These are phyloP conservation scores for Sporothrix curviconia DNA, from an alignment of 2,329 filamentous ascomycete species.

Conservation along the genomic window DNA sequence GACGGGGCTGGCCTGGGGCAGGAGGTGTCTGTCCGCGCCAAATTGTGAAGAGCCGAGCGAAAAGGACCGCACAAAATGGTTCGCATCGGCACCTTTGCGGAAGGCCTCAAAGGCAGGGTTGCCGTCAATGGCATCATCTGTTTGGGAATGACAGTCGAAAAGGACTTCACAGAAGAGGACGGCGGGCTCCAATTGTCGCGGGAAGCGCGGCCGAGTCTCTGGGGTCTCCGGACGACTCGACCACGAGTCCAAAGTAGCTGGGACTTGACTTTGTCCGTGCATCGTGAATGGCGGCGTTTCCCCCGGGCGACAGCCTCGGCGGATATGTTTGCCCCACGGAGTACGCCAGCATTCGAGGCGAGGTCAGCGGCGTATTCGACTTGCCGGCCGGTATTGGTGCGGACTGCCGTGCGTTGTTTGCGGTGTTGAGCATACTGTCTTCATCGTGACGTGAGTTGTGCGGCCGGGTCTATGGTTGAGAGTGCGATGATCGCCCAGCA, in stretches of 20 bases:
- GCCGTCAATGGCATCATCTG: constrained; percentile 61
- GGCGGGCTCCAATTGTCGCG: constrained; percentile 70
- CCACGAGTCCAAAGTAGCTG: constrained; percentile 77
- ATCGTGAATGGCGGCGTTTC: constrained; percentile 28
- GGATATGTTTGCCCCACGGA: constrained; percentile 51
- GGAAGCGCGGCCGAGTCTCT: constrained; percentile 57
- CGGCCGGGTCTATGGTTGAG: background rate
- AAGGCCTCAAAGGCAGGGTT: constrained; percentile 82
- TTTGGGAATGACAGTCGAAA: constrained; percentile 60
- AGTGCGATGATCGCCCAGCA: background rate
- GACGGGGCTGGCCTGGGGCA: background rate
- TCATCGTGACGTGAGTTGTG: constrained; percentile 35
- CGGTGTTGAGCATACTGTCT: constrained; percentile 35
- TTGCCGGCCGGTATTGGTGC: constrained; percentile 36
- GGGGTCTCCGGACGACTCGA: constrained; percentile 54
- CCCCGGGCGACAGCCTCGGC: constrained; percentile 47
- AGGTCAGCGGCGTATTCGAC: constrained; percentile 45
- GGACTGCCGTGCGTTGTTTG: constrained; percentile 34
- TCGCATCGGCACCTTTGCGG: constrained; percentile 62
- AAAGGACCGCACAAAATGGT: constrained; percentile 42
- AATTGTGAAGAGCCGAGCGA: constrained; percentile 39
- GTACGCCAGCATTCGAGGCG: constrained; percentile 41
- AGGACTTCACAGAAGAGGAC: constrained; percentile 62
- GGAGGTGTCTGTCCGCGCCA: background rate
- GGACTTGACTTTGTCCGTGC: constrained; percentile 54